Base-by-base conservation (phyloP, 129 eudicot genomes). In the Chrysanthemum seticuspe region DNA sequence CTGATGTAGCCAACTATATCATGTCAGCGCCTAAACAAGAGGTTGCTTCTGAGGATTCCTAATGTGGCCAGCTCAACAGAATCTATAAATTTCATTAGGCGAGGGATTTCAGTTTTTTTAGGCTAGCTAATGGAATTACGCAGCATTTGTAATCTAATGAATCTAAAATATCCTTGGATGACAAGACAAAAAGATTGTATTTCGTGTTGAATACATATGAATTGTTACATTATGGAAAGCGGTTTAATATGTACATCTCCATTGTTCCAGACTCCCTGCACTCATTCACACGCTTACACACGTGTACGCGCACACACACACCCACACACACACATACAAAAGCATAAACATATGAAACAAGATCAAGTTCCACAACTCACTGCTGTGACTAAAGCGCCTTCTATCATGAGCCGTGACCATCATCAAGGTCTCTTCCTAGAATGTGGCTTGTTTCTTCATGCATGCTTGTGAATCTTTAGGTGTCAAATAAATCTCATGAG, bases 1-100 rank as follows among this genome's bases (percentile, higher is more conserved):
- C 95, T 53, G 97, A 90, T 71, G 95, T 90, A 65, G 87, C 88
- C 62, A 76, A 84, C 58, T 91, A 81, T 78, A 83, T 90, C 73
- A 75, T 60, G 12, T 80, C 91, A 60, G 73, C 53, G 60, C 75
- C 86, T 18, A 71, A 73, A 18, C 63, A 63, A 14, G 67, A 62
- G 67, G 34, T 21, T 14, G 10, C 48, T 23, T 56, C 83, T 0
- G 71, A 74, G 70, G 75, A 70, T 65, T 80, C 92, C 47, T 86
- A 78, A 81, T 68, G 27, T 40, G 9, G 0, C 47, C 47, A 40
- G 2, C 10, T 10, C 52, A 16, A 65, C 2, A 4, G 10, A 2
- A n/a, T 12, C 34, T 6, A 31, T 29, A 29, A 13, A 31, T 62
- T 31, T n/a, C 40, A 61, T 62, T 3, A 5, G 48, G 31, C 1